These are phyloP conservation scores for Wilhelminamyces savonicus DNA, from an alignment of 805 yeast species.

Conservation along the genomic window DNA sequence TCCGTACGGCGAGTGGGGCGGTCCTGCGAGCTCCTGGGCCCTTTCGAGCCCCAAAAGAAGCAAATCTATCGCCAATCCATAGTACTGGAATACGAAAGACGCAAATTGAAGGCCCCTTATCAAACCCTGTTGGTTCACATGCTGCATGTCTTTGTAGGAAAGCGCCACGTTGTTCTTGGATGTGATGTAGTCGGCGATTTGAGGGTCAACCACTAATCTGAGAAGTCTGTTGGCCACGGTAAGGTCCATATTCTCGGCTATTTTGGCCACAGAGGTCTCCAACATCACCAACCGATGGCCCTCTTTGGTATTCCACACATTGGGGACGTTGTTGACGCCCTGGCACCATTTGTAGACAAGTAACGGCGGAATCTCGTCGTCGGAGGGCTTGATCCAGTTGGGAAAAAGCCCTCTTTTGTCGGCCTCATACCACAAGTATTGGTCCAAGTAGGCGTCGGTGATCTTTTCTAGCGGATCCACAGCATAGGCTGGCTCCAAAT, in stretches of 20 bases:
- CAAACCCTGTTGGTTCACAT: conserved; percentile 82
- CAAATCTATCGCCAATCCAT: conserved; percentile 80
- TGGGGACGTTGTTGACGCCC: conserved; percentile 71
- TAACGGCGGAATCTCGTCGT: conserved; percentile 87
- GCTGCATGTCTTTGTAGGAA: conserved; percentile 91
- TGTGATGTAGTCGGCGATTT: conserved; percentile 90
- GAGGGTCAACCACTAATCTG: conserved; percentile 78
- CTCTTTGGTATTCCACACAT: conserved; percentile 70
- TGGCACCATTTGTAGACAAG: conserved; percentile 92
- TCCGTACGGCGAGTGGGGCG: conserved; percentile 63
- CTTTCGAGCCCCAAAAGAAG: conserved; percentile 79
- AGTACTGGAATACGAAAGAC: conserved; percentile 83
- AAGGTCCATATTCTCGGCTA: conserved; percentile 83
- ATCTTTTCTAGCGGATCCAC: conserved; percentile 92
- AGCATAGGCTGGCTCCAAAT: conserved; percentile 77
- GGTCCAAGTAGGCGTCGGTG: conserved; percentile 93
- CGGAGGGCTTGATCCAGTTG: conserved; percentile 93
- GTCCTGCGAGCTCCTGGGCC: conserved; percentile 83
- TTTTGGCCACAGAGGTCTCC: conserved; percentile 63
- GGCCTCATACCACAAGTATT: conserved; percentile 93
- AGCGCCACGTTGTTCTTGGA: conserved; percentile 81
- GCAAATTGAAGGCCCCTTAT: conserved; percentile 87
- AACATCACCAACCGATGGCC: conserved; percentile 82
- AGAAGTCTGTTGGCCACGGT: conserved; percentile 78
- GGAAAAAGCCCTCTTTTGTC: conserved; percentile 86